These are phyloP conservation scores for Coniochaeta sp. DNA, from an alignment of 2,329 filamentous ascomycete genomes.

Conservation along the genomic window DNA sequence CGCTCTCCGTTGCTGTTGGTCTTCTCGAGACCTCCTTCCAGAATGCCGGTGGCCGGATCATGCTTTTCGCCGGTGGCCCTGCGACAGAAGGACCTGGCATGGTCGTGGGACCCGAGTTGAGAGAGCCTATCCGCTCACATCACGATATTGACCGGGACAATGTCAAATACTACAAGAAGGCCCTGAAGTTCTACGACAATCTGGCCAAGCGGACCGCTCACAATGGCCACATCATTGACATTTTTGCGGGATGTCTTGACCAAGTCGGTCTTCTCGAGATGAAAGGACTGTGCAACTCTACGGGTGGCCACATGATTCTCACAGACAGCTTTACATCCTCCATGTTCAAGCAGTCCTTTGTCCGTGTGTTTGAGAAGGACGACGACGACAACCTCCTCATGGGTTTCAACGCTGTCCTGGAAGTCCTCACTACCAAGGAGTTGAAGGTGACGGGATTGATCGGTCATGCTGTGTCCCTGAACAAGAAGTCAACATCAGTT, in stretches of 20 bases:
- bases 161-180: slow-evolving; percentile 99
- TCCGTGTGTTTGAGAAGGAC: slow-evolving; percentile 95
- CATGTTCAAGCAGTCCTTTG: slow-evolving; percentile 98
- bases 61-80: slow-evolving; percentile 93
- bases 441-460: slow-evolving; percentile 97
- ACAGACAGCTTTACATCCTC: slow-evolving; percentile 98
- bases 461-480: slow-evolving; percentile 90
- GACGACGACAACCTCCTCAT: slow-evolving; percentile 89
- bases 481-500: slow-evolving; percentile 96
- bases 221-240: slow-evolving; percentile 95
- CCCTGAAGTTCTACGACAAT: slow-evolving; percentile 94
- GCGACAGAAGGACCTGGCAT: slow-evolving; percentile 94
- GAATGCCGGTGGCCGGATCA: slow-evolving; percentile 89
- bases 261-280: slow-evolving; percentile 96
- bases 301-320: slow-evolving; percentile 94
- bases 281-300: slow-evolving; percentile 94
- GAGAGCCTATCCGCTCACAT: slow-evolving; percentile 94
- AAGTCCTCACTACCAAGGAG: slow-evolving; percentile 95
- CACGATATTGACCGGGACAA: slow-evolving; percentile 98
- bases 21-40: slow-evolving; percentile 92
- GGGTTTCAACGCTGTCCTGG: slow-evolving; percentile 95
- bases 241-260: slow-evolving; percentile 94
- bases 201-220: slow-evolving; percentile 90
- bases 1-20: slow-evolving; percentile 90
- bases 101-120: slow-evolving; percentile 91